Evolutionary conservation across 768 basidiomycete species (phyloP).

Genomic region (Ephemerocybe angulata): DNA sequence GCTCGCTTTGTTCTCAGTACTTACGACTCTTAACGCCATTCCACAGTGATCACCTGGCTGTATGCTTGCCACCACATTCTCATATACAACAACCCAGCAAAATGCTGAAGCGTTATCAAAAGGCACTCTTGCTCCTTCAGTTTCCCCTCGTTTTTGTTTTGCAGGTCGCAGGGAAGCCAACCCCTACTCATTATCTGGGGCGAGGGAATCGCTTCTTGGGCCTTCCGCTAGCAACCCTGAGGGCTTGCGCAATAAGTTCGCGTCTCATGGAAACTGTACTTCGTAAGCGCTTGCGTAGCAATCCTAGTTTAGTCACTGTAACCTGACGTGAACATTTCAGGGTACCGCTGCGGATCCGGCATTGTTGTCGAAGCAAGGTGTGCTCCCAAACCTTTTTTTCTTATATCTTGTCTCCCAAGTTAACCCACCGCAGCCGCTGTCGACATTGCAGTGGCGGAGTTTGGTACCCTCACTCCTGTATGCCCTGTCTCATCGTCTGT

Average conservation of each 20-base stretch:
- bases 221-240: not conserved
- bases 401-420: not conserved
- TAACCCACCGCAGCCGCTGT: not conserved
- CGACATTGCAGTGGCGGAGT: constrained; percentile 21
- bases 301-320: not conserved
- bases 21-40: too few relatives aligned
- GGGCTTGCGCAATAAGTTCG: not conserved
- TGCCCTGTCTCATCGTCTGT: not conserved
- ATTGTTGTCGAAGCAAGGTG: not conserved
- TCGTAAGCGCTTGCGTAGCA: not conserved
- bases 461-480: constrained; percentile 37
- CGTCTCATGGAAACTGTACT: not conserved
- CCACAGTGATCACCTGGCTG: too few relatives aligned
- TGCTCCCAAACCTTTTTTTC: not conserved
- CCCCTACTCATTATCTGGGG: too few relatives aligned
- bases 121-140: too few relatives aligned
- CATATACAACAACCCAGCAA: too few relatives aligned
- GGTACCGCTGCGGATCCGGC: not conserved
- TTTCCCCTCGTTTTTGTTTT: too few relatives aligned
- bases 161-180: too few relatives aligned
- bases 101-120: too few relatives aligned
- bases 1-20: too few relatives aligned
- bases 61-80: too few relatives aligned
- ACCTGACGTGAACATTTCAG: not conserved
- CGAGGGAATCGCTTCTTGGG: too few relatives aligned